Percentiles rank a stretch among this genome's conserved stretches.
phyloP scores from a whole-genome alignment of 2,329 filamentous ascomycete species.

The Fusarium tuaranense region DNA sequence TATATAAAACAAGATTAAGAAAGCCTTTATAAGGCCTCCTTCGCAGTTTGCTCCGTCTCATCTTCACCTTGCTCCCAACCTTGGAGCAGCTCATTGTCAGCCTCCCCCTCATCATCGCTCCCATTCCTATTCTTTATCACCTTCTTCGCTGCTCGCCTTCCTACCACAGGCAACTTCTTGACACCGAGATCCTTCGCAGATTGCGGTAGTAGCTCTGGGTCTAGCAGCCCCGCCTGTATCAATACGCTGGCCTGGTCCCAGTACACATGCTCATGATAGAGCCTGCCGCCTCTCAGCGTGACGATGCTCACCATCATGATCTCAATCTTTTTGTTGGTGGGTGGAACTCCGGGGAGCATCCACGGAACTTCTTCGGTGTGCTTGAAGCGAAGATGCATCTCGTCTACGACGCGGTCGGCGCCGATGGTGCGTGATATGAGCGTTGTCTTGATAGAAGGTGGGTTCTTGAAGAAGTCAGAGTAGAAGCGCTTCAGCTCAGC shows the following conservation, averaged over 20 bases:
- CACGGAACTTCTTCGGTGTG: conserved; percentile 69
- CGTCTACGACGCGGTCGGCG: conserved; percentile 73
- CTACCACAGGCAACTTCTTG: conserved; percentile 54
- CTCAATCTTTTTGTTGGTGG: conserved; percentile 63
- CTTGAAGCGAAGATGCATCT: conserved; percentile 69
- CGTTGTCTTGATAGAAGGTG: conserved; percentile 68
- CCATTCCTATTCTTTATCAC: conserved; percentile 42
- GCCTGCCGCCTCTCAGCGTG: conserved; percentile 67
- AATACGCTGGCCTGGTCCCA: conserved; percentile 74
- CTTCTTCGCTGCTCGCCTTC: conserved; percentile 53
- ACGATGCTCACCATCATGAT: conserved; percentile 71
- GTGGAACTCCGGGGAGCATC: conserved; percentile 70
- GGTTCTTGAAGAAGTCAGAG: conserved; percentile 72
- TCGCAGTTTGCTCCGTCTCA: background rate
- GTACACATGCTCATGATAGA: conserved; percentile 73
- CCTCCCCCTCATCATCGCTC: conserved; percentile 54
- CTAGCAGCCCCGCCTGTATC: conserved; percentile 68
- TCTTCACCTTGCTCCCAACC: conserved; percentile 47
- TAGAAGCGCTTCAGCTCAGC: conserved; percentile 72
- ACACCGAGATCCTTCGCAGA: conserved; percentile 50
- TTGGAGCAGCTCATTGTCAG: conserved; percentile 55
- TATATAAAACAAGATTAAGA: background rate
- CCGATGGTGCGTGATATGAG: conserved; percentile 74
- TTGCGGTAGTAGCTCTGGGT: conserved; percentile 53
- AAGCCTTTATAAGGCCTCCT: background rate